phyloP scores from a whole-genome alignment of 306 rosid genomes.

The Quercus aquifolioides region DNA sequence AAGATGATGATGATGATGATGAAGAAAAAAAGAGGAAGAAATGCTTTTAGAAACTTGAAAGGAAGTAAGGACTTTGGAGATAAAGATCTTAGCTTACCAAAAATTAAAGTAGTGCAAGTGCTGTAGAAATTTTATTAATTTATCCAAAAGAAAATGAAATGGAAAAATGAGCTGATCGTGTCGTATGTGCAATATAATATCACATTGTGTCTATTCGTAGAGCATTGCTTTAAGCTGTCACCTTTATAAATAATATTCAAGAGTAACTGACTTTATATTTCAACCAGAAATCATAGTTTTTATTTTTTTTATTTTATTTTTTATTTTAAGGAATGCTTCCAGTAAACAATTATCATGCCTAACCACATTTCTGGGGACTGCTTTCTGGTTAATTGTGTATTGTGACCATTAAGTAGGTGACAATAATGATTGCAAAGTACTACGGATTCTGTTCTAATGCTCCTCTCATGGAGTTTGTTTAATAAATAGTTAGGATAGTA shows the following conservation, averaged over 20 bases:
- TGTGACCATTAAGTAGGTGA: conserved; percentile 16
- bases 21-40: not conserved
- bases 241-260: conserved; percentile 20
- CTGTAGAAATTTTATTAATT: not conserved
- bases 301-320: not conserved
- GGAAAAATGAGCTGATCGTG: conserved; percentile 24
- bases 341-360: conserved; percentile 4
- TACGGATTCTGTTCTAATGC: conserved; percentile 10
- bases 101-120: conserved; percentile 18
- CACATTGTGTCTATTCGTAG: conserved; percentile 6
- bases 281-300: conserved; percentile 14
- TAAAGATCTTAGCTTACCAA: conserved; percentile 12
- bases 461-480: not conserved
- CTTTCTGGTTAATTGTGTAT: conserved; percentile 18
- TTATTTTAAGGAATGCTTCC: conserved; percentile 3
- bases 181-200: conserved; percentile 26
- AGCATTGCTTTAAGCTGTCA: conserved; percentile 39
- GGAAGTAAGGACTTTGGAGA: conserved; percentile 12
- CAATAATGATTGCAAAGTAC: conserved; percentile 36
- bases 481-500: not conserved
- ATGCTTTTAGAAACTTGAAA: conserved; percentile 1
- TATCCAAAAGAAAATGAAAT: not conserved
- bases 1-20: not conserved
- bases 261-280: conserved; percentile 19
- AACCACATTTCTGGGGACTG: conserved; percentile 18